A percentile compares a stretch with the other conserved stretches of the same genome.
These are phyloP conservation scores for Colletotrichum sp. DNA, from an alignment of 2,329 filamentous ascomycete species.

Conservation along the genomic window DNA sequence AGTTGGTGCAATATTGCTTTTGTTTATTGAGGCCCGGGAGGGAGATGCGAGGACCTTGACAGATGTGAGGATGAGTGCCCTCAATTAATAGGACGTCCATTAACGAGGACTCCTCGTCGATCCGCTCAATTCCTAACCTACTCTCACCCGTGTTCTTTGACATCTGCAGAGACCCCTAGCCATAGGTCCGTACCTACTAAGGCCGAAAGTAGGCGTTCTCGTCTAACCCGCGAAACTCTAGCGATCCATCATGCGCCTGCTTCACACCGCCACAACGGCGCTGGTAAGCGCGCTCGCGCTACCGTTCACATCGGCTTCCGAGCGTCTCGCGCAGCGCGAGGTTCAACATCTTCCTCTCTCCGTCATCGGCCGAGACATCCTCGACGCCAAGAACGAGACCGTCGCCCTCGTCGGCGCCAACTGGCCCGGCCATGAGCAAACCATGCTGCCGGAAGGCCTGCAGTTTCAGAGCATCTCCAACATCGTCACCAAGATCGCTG, in stretches of 20 bases:
- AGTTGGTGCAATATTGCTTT: not conserved
- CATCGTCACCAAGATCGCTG: slow-evolving; percentile 55
- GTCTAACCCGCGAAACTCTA: not conserved
- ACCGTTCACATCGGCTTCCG: not conserved
- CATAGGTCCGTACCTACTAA: not conserved
- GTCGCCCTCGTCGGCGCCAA: slow-evolving; percentile 54
- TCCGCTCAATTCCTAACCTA: not conserved
- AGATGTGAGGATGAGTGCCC: not conserved
- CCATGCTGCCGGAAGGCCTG: slow-evolving; percentile 61
- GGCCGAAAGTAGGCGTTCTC: not conserved
- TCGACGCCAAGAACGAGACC: slow-evolving; percentile 50
- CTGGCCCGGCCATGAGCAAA: slow-evolving; percentile 58
- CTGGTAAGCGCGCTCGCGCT: slow-evolving; percentile 13
- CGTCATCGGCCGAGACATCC: slow-evolving; percentile 38
- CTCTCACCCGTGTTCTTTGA: not conserved
- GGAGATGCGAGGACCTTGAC: not conserved
- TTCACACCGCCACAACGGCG: not conserved
- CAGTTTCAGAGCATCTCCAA: slow-evolving; percentile 55
- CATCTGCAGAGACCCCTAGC: not conserved
- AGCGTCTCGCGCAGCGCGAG: not conserved
- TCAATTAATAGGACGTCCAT: not conserved
- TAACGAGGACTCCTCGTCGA: not conserved
- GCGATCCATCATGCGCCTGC: not conserved
- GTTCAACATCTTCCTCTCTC: not conserved
- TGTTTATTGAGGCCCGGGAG: not conserved